Evolutionary conservation across 768 basidiomycete genomes (phyloP).

Genomic region (Coprinopsis strossmayeri): DNA sequence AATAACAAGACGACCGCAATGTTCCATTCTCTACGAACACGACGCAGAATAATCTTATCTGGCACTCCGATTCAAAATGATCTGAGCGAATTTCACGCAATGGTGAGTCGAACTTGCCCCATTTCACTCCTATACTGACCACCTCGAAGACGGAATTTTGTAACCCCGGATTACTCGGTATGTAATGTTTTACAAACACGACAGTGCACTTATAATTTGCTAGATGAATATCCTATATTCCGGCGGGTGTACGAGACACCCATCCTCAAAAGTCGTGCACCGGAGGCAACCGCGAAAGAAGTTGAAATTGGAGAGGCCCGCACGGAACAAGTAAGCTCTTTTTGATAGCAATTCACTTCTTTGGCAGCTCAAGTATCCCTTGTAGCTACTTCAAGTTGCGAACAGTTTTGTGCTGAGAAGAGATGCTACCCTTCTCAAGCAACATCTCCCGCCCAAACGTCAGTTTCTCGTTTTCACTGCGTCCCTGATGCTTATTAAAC

Average conservation of each 20-base stretch:
- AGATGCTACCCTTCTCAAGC: constrained; percentile 74
- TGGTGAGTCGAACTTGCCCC: constrained; percentile 44
- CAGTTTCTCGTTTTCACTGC: constrained; percentile 16
- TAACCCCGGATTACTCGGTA: constrained; percentile 87
- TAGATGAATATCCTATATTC: constrained; percentile 74
- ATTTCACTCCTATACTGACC: neutral
- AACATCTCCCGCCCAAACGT: constrained; percentile 92
- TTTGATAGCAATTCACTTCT: neutral
- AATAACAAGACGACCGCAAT: constrained; percentile 86
- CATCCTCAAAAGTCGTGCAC: constrained; percentile 80
- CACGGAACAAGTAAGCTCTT: constrained; percentile 54
- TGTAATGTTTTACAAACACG: constrained; percentile 4
- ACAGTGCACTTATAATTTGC: neutral
- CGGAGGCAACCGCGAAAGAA: constrained; percentile 65
- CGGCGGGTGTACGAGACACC: constrained; percentile 80
- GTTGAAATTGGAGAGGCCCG: constrained; percentile 74
- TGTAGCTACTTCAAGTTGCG: constrained; percentile 63
- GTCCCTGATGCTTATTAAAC: neutral
- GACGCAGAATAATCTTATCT: constrained; percentile 80
- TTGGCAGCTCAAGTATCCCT: neutral
- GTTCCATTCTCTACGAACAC: constrained; percentile 73
- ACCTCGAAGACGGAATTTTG: constrained; percentile 75
- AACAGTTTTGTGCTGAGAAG: constrained; percentile 88
- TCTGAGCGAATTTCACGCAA: constrained; percentile 89
- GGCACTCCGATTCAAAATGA: constrained; percentile 99